Evolutionary conservation across 2,329 filamentous ascomycete genomes (phyloP), one percentile per base, ranked within the genome.

Genomic region (Sordariomycetes sp.): DNA sequence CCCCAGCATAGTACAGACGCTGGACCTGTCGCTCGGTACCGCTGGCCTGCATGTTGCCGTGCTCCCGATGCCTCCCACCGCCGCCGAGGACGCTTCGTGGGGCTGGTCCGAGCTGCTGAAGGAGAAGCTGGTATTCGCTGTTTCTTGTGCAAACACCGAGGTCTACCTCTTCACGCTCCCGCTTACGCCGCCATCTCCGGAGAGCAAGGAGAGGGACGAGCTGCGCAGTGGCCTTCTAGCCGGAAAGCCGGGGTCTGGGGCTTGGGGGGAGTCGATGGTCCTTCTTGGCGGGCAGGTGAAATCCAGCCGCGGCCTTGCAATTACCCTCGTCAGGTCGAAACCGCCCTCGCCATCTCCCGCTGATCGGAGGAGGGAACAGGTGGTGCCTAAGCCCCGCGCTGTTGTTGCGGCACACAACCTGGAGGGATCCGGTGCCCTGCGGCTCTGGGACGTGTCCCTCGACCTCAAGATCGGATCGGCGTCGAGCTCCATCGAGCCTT

Each of bases 191-290:
- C 83, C 83, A 0, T 86, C 82, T 2, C 77, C 80, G 12, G 73
- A 77, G 64, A 83, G 79, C 67, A 86, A 85, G 65, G 72, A 74
- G 2, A 73, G 82, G 12, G 72, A 75, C 3, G 80, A 84, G 60
- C 70, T 86, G 25, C 75, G 74, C 57, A 69, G 71, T 20, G 75
- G 73, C 59, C 72, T 84, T 11, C 66, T 82, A 55, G 76, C 78
- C 8, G 79, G 76, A 22, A 78, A 75, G 61, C 79, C 79, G 40
- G 83, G 83, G 20, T 81, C 77, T 35, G 82, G 83, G 46, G 76
- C 76, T n/a, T 87, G 83, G 82, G 82, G 82, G 7, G 83, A 87
- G 68, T 78, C 76, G 0, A 69, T 87, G 25, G 73, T 78, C 1
- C 66, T 78, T 12, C 74, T 87, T 7, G 70, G 70, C 20, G 82